Base-by-base conservation (phyloP, 768 basidiomycete genomes). In the Russula abietina region DNA sequence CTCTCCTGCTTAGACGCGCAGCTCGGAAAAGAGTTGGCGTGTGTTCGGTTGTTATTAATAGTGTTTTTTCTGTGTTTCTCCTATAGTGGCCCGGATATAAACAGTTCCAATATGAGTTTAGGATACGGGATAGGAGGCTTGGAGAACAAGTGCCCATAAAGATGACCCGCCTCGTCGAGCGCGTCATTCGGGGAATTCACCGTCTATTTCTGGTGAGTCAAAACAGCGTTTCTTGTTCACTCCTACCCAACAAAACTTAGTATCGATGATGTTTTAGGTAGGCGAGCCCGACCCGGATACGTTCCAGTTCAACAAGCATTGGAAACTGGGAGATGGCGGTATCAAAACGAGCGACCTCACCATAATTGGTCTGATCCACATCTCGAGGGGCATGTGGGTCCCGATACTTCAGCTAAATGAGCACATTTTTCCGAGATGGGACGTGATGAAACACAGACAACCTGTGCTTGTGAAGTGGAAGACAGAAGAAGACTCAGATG, bases 51-150 rank as follows among this genome's bases (percentile, higher is more conserved):
- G 52, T 36, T 54, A 9, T 24, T 54, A 30, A n/a, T n/a, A n/a
- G 22, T 17, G 28, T 26, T 30, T 36, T 8, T 39, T 28, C 36
- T 22, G 26, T 4, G 11, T 49, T 38, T 50, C n/a, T 3, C 17
- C 32, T 39, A 5, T 52, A 63, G 62, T 63, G 62, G 57, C 62
- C 62, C 2, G 57, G 62, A 16, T 63, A 63, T 52, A 16, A 57
- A 26, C 19, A 12, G 2, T 41, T 63, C 50, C 50, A 53, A 11
- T 62, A 62, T n/a, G 61, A 58, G 28, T 62, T 62, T 17, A 57
- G 56, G 50, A 57, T 62, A 45, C 30, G 38, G 22, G 61, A 62
- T 39, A 26, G 6, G 41, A 53, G 19, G 56, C 55, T 57, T 5
- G 56, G 33, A 1, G 14, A 38, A 36, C 32, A 22, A 1, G 56